These are phyloP conservation scores for Paulownia fortunei DNA, from an alignment of 257 asterid genomes.

Conservation along the genomic window DNA sequence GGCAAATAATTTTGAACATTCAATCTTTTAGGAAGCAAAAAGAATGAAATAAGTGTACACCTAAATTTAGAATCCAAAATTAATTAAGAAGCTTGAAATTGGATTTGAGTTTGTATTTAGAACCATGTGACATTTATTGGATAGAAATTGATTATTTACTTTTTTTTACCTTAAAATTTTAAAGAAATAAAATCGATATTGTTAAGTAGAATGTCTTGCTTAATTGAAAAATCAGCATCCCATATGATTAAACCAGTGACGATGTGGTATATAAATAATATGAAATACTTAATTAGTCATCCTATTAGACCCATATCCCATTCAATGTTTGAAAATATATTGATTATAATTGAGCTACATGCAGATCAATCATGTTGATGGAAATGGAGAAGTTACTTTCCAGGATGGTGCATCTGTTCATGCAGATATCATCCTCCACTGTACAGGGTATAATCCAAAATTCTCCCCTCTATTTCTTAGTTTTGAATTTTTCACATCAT, in stretches of 20 bases:
- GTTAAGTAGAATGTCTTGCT: too few relatives aligned
- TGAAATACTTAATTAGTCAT: background rate
- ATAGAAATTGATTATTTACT: too few relatives aligned
- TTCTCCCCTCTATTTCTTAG: background rate
- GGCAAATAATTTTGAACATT: background rate
- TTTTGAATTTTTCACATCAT: background rate
- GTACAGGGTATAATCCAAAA: constrained; percentile 57
- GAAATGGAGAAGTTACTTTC: constrained; percentile 59
- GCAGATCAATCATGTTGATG: constrained; percentile 51
- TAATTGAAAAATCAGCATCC: too few relatives aligned
- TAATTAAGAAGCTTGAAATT: background rate
- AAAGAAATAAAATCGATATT: too few relatives aligned
- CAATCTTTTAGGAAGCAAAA: background rate
- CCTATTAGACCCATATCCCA: constrained; percentile 29
- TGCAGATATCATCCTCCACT: constrained; percentile 63
- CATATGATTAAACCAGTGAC: too few relatives aligned
- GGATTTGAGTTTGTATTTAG: background rate
- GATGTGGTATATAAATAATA: too few relatives aligned
- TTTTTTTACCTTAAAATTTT: too few relatives aligned
- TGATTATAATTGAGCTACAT: constrained; percentile 4
- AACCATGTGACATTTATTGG: background rate
- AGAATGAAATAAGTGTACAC: too few relatives aligned
- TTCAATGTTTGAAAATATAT: constrained; percentile 45
- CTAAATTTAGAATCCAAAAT: background rate
- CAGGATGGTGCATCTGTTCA: constrained; percentile 53